A percentile compares a stretch with the other conserved stretches of the same genome.
Evolutionary conservation across 2,329 filamentous ascomycete species (phyloP).

Genomic region (Aspergillus brunneoviolaceus): DNA sequence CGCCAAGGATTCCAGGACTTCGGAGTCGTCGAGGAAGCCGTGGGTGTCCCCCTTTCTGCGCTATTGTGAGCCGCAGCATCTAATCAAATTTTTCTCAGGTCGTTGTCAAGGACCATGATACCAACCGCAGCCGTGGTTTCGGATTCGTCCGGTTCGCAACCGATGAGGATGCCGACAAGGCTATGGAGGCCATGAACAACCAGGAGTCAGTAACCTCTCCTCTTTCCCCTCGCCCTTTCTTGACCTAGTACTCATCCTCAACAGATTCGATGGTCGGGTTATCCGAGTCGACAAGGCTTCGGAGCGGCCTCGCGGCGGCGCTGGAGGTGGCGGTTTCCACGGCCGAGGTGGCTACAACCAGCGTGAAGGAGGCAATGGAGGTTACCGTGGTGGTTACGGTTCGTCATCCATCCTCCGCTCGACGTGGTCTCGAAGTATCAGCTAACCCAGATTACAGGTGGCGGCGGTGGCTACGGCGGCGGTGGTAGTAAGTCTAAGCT

Average conservation of each 20-base stretch:
- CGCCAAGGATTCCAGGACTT: conserved; percentile 91
- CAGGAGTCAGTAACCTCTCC: conserved; percentile 64
- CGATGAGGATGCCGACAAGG: conserved; percentile 44
- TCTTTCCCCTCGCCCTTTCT: conserved; percentile 10
- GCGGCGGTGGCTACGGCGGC: conserved; percentile 16
- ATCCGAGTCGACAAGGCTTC: conserved; percentile 97
- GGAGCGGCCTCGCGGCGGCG: conserved; percentile 66
- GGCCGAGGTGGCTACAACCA: conserved; percentile 49
- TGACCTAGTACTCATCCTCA: conserved; percentile 7
- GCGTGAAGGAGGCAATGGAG: conserved; percentile 33
- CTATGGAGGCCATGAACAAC: conserved; percentile 47
- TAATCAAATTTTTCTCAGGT: conserved; percentile 58
- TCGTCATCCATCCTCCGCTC: not conserved
- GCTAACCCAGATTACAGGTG: conserved; percentile 19
- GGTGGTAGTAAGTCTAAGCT: not conserved
- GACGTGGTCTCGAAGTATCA: not conserved
- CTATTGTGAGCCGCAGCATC: not conserved
- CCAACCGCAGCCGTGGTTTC: conserved; percentile 93
- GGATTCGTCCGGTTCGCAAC: conserved; percentile 85
- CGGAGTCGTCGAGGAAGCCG: conserved; percentile 89
- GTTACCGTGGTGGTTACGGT: conserved; percentile 32
- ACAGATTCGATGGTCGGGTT: conserved; percentile 85
- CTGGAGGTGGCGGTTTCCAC: conserved; percentile 44
- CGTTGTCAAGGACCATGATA: conserved; percentile 96
- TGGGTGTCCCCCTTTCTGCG: conserved; percentile 54